Base-by-base conservation (phyloP, 2,329 filamentous ascomycete genomes). In the Trichoderma gracile region DNA sequence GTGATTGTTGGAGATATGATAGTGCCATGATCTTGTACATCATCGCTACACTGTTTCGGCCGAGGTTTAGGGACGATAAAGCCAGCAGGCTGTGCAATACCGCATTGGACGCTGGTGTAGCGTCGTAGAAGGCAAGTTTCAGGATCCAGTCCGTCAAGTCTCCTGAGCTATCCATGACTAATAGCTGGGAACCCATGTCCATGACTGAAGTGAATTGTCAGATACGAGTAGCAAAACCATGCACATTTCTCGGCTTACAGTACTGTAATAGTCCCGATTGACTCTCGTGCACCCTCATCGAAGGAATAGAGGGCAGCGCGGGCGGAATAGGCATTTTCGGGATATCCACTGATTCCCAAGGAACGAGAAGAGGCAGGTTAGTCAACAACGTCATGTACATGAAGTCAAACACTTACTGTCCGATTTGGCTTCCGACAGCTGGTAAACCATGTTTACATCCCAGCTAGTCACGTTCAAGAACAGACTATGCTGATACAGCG, bases 241-340 rank as follows among this genome's bases (percentile, higher is more conserved):
- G 3, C n/a, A n/a, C n/a, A 3, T n/a, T 12, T 9, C 17, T 40
- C 8, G 3, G 6, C 56, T 5, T 6, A 49, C 56, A 59, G 19
- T 59, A 49, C 45, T 49, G 56, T n/a, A 59, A 40, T n/a, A 59
- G 19, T 19, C 43, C 43, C 15, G 56, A 59, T n/a, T 59, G 43
- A 6, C 15, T 40, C 9, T 59, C 40, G 1, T 40, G 43, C 10
- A 59, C 4, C 19, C 43, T 23, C 19, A 49, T 25, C n/a, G 56
- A 59, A 7, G 45, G 43, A 3, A 59, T 14, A 1, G 56, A 47
- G 4, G 43, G 27, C 38, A 19, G 56, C 19, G 43, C n/a, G 5
- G 30, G 43, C 14, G 56, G 56, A 40, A 59, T 59, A 8, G 14
- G 4, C 19, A 59, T 59, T 14, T 59, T 59, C 25, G 27, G n/a